Conservation (phyloP, 78 protist genomes). For the Chrysochromulina parva region DNA sequence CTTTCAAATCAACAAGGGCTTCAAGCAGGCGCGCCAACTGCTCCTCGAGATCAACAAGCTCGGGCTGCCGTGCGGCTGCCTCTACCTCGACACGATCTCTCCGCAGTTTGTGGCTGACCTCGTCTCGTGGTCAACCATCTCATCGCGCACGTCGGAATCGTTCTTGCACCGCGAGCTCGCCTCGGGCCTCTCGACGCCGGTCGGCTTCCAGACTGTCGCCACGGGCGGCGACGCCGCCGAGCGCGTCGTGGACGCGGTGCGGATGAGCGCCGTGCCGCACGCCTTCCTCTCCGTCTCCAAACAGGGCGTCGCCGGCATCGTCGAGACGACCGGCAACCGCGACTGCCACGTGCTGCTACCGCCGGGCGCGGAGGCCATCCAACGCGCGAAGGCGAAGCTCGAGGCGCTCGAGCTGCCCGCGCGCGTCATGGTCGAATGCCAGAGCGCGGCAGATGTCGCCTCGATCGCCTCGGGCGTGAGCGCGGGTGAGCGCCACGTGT, state of each 20-base stretch:
- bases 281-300: slow-evolving; percentile 36
- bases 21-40: not conserved
- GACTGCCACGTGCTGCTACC: slow-evolving; percentile 34
- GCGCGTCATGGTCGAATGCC: not conserved
- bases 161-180: slow-evolving; percentile 29
- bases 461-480: not conserved
- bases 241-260: slow-evolving; percentile 1
- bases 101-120: slow-evolving; percentile 48
- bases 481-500: not conserved
- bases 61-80: slow-evolving; percentile 34
- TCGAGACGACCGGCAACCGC: slow-evolving; percentile 36
- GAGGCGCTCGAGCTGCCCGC: not conserved
- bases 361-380: not conserved
- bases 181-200: slow-evolving; percentile 34
- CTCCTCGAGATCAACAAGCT: slow-evolving; percentile 27
- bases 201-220: slow-evolving; percentile 18
- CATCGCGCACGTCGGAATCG: not conserved
- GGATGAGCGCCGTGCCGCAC: slow-evolving; percentile 4
- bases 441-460: not conserved
- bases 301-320: slow-evolving; percentile 38
- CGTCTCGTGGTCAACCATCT: slow-evolving; percentile 26
- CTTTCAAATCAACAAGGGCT: slow-evolving; percentile 18
- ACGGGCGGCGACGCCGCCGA: not conserved
- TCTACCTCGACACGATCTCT: slow-evolving; percentile 30
- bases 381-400: not conserved